phyloP scores from a whole-genome alignment of 306 rosid genomes.

The Chamaecrista fasciculata region DNA sequence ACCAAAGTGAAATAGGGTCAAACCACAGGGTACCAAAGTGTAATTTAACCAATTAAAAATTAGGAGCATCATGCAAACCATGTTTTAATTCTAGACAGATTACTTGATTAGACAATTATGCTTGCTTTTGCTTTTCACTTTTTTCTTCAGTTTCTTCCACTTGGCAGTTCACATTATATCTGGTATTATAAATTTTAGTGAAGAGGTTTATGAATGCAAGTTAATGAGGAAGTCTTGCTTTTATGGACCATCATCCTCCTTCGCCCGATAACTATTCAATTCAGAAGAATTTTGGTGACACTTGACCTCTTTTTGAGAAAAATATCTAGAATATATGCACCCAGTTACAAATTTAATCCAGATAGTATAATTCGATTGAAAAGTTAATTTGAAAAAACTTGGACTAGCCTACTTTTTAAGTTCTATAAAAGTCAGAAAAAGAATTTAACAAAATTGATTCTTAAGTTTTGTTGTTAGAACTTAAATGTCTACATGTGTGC shows the following conservation, averaged over 20 bases:
- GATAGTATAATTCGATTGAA: neutral
- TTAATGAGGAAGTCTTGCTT: neutral
- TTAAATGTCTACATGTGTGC: neutral
- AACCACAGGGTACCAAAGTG: too few relatives aligned
- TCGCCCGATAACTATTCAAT: neutral
- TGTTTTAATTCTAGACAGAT: neutral
- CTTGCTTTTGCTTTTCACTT: neutral
- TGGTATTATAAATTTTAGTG: neutral
- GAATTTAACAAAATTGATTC: neutral
- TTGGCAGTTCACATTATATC: neutral
- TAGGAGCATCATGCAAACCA: constrained; percentile 3
- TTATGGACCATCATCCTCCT: neutral
- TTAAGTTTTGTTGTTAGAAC: neutral
- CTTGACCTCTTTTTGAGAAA: neutral
- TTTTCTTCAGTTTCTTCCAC: neutral
- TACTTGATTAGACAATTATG: constrained; percentile 8
- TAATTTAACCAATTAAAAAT: too few relatives aligned
- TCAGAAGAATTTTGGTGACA: neutral
- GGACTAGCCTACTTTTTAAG: neutral
- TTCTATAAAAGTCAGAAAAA: neutral
- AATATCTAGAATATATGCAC: neutral
- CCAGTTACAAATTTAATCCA: neutral
- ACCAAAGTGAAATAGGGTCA: too few relatives aligned
- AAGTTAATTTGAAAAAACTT: neutral
- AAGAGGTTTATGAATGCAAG: constrained; percentile 15